These are phyloP conservation scores for Citrullus colocynthis DNA, from an alignment of 306 rosid genomes.

Conservation along the genomic window DNA sequence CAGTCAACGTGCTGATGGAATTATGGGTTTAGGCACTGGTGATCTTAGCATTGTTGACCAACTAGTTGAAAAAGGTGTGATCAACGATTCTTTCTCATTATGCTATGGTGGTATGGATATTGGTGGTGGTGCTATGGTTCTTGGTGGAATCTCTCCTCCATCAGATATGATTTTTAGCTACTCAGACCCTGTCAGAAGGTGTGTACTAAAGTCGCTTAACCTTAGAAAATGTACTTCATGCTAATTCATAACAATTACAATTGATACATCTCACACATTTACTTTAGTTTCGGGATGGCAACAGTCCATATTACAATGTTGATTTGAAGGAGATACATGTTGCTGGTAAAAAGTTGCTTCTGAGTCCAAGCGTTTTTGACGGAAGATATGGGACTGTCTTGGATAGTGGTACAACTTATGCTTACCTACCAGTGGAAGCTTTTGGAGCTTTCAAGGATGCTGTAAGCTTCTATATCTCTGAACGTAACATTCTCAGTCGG, in stretches of 20 bases:
- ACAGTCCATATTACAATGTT: constrained; percentile 98
- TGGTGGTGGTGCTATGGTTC: constrained; percentile 99
- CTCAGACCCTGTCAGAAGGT: constrained; percentile 81
- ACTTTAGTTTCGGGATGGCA: constrained; percentile 99
- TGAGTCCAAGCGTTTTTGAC: constrained; percentile 60
- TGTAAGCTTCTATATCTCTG: constrained; percentile 41
- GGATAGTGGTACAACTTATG: constrained; percentile 97
- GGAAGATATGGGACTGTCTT: constrained; percentile 73
- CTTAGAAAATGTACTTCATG: constrained; percentile 22
- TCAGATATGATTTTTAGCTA: constrained; percentile 55
- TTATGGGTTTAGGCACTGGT: constrained; percentile 94
- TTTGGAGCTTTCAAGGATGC: constrained; percentile 67
- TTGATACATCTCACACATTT: constrained; percentile 78
- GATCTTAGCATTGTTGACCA: constrained; percentile 84
- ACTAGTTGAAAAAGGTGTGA: constrained; percentile 60
- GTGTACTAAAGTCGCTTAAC: constrained; percentile 20
- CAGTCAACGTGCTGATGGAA: constrained; percentile 90
- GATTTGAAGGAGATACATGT: constrained; percentile 85
- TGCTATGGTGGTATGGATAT: constrained; percentile 97
- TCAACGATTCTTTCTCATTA: constrained; percentile 77
- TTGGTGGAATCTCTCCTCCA: constrained; percentile 75
- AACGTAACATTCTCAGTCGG: neutral
- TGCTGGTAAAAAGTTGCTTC: constrained; percentile 61
- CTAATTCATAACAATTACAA: constrained; percentile 45
- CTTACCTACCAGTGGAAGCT: constrained; percentile 70